Base-by-base conservation (phyloP, 345 rosid species). In the Sonneratia caseolaris region DNA sequence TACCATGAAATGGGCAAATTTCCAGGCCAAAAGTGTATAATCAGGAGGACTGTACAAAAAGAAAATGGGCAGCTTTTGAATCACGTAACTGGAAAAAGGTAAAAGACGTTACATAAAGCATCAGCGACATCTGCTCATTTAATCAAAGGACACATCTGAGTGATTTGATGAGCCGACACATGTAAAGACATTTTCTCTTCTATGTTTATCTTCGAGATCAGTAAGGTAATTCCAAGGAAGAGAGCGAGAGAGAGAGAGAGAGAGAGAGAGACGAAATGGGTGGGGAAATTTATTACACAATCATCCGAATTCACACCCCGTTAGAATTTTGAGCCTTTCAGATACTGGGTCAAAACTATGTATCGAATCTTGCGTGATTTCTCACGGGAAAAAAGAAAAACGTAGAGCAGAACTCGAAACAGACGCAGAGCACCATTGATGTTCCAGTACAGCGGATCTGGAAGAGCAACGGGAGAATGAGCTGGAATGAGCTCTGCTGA, bases 1-100 rank as follows among this genome's bases (percentile, higher is more conserved):
- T 22, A 59, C 13, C 37, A 62, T 62, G 66, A 62, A 62, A 62
- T 27, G 66, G 66, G 66, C 66, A 32, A 13, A 62, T 62, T 62
- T 62, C 37, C 66, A 62, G 66, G 66, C 37, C 66, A 27, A 62
- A 62, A 62, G 66, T 24, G 38, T 3, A 5, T 24, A 62, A 35
- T 62, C 66, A 62, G 35, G 35, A n/a, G 64, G 64, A 6, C 64
- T 21, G 35, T n/a, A 11, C 38, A 27, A 15, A 10, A 13, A 8
- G 32, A 15, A 27, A 27, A 27, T 27, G 38, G 38, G 37, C 37
- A 35, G 19, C 38, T 62, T 62, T 62, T 62, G 66, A 15, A 62
- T 35, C 16, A 62, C 66, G 66, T 3, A 62, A 62, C 16, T 13
- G 66, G 32, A 62, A 27, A 35, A 62, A 35, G 65, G 37, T 27